A percentile compares a stretch with the other conserved stretches of the same genome.
Conservation (phyloP, 805 yeast genomes). For the Priceomyces fermenticarens region DNA sequence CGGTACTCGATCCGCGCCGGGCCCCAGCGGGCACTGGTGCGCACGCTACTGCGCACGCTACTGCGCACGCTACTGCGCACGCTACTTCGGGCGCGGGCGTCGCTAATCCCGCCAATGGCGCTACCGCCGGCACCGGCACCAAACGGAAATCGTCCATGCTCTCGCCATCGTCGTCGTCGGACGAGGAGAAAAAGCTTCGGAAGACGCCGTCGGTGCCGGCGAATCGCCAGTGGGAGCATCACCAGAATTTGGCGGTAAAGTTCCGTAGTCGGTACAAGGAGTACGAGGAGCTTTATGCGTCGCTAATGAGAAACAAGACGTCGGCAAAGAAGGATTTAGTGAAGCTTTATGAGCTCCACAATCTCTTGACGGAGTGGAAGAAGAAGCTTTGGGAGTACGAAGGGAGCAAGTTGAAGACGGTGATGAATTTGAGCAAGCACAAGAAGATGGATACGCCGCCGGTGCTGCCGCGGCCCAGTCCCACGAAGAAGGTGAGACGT, state of each 20-base stretch:
- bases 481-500: background rate
- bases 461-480: constrained; percentile 1
- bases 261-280: constrained; percentile 49
- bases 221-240: background rate
- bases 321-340: constrained; percentile 24
- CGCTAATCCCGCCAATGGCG: too few relatives aligned
- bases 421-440: constrained; percentile 38
- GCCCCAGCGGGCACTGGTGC: too few relatives aligned
- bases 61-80: too few relatives aligned
- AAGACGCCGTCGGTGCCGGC: background rate
- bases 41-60: too few relatives aligned
- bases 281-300: constrained; percentile 44
- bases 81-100: too few relatives aligned
- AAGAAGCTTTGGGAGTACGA: constrained; percentile 50
- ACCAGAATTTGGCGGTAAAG: constrained; percentile 35
- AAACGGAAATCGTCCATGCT: constrained; percentile 4
- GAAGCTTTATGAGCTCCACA: constrained; percentile 49
- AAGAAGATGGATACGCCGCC: constrained; percentile 18
- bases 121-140: constrained; percentile 5
- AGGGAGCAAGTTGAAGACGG: constrained; percentile 18
- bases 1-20: too few relatives aligned
- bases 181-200: constrained; percentile 9
- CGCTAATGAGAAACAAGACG: constrained; percentile 12
- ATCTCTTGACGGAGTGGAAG: constrained; percentile 53
- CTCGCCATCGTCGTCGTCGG: constrained; percentile 10